A percentile compares a stretch with the other conserved stretches of the same genome.
phyloP scores from a whole-genome alignment of 352 stramenopile genomes.

The Paralagenidium karlingii region DNA sequence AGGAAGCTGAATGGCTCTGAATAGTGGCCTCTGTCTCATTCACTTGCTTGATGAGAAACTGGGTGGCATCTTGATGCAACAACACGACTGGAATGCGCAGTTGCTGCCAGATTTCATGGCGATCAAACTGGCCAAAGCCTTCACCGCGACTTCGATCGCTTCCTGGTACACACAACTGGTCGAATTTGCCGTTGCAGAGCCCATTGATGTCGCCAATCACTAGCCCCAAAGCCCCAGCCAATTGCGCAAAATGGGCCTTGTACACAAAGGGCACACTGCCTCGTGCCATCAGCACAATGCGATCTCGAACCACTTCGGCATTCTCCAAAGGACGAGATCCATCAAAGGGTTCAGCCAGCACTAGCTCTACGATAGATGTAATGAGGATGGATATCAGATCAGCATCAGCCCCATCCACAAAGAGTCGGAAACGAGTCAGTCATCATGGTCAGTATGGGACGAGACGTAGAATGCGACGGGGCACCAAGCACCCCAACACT shows the following conservation, averaged over 20 bases:
- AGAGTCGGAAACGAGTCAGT: too few species aligned
- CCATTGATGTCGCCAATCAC: slow-evolving; percentile 38
- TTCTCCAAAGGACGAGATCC: slow-evolving; percentile 40
- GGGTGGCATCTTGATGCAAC: too few species aligned
- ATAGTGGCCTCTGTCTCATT: neutral
- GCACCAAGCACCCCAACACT: too few species aligned
- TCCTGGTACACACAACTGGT: slow-evolving; percentile 56
- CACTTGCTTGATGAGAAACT: neutral
- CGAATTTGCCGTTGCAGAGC: slow-evolving; percentile 32
- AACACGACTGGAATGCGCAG: slow-evolving; percentile 59
- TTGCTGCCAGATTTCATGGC: slow-evolving; percentile 29
- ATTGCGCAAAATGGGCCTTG: slow-evolving; percentile 51
- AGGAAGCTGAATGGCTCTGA: neutral
- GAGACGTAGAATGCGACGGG: too few species aligned
- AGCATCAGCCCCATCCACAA: too few species aligned
- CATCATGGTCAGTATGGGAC: too few species aligned
- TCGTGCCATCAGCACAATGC: slow-evolving; percentile 36
- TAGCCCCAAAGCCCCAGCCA: slow-evolving; percentile 47
- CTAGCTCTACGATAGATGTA: slow-evolving; percentile 22
- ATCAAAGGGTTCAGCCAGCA: slow-evolving; percentile 45
- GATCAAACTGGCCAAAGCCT: slow-evolving; percentile 43
- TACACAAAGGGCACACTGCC: slow-evolving; percentile 47
- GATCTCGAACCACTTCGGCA: slow-evolving; percentile 25
- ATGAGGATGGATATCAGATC: neutral
- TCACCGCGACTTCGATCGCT: slow-evolving; percentile 25